Percentiles rank a stretch among this genome's conserved stretches.
phyloP scores from a whole-genome alignment of 257 asterid species.

The Ilex asprella region DNA sequence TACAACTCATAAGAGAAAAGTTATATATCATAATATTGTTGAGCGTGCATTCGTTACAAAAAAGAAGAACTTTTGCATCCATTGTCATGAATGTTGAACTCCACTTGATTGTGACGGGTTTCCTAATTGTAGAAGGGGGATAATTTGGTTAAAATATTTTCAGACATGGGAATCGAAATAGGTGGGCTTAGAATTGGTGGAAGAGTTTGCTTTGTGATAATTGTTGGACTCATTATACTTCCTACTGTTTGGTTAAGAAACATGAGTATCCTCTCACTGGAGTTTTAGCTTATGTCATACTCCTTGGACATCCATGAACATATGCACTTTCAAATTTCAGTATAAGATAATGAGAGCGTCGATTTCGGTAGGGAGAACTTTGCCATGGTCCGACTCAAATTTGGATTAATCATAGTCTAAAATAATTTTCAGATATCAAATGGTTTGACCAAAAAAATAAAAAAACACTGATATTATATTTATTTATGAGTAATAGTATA shows the following conservation, averaged over 20 bases:
- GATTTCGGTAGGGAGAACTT: too few species aligned
- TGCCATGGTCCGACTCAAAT: too few species aligned
- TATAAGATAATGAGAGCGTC: too few species aligned
- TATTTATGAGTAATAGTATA: too few species aligned
- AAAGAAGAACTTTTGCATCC: conserved; percentile 51
- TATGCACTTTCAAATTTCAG: too few species aligned
- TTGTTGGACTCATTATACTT: conserved; percentile 55
- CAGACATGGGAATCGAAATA: conserved; percentile 15
- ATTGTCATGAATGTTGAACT: conserved; percentile 61
- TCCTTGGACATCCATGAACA: too few species aligned
- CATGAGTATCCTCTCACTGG: conserved; percentile 44
- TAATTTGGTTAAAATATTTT: conserved; percentile 44
- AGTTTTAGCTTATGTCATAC: too few species aligned
- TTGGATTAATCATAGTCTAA: too few species aligned
- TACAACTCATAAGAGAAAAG: too few species aligned
- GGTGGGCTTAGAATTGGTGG: conserved; percentile 27
- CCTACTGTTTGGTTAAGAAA: conserved; percentile 66
- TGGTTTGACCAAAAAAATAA: too few species aligned
- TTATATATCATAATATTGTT: conserved; percentile 63
- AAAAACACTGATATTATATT: too few species aligned
- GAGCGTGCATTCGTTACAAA: conserved; percentile 55
- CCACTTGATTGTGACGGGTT: conserved; percentile 77
- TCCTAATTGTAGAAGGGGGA: conserved; percentile 88
- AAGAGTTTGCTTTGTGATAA: conserved; percentile 35
- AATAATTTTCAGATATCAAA: too few species aligned